These are phyloP conservation scores for Aspergillus hiratsukae DNA, from an alignment of 2,329 filamentous ascomycete genomes.

Conservation along the genomic window DNA sequence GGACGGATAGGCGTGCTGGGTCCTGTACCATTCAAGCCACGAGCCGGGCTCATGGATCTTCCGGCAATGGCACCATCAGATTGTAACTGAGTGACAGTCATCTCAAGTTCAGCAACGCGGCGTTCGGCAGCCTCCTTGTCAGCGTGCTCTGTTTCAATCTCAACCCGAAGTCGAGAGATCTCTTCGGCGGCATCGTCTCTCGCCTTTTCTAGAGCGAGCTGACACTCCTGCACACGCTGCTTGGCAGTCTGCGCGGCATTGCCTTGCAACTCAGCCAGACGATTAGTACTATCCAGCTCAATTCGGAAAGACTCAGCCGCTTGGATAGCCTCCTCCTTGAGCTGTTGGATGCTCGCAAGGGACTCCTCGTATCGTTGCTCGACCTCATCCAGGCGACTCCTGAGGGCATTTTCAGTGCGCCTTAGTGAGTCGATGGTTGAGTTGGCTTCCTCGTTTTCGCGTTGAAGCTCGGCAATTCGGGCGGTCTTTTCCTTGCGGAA, in stretches of 20 bases:
- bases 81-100: constrained; percentile 57
- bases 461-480: constrained; percentile 81
- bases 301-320: constrained; percentile 83
- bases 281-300: constrained; percentile 74
- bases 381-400: constrained; percentile 75
- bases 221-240: constrained; percentile 56
- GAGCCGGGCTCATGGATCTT: constrained; percentile 51
- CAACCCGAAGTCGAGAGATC: constrained; percentile 50
- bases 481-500: constrained; percentile 93
- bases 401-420: constrained; percentile 73
- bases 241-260: constrained; percentile 57
- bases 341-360: constrained; percentile 73
- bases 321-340: constrained; percentile 76
- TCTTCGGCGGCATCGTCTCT: constrained; percentile 61
- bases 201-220: constrained; percentile 52
- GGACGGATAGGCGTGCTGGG: constrained; percentile 48
- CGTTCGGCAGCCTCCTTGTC: constrained; percentile 60
- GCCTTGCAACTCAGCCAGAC: constrained; percentile 70
- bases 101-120: constrained; percentile 62
- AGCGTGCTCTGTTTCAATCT: constrained; percentile 53
- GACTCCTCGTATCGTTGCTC: constrained; percentile 84
- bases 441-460: constrained; percentile 78
- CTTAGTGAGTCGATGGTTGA: constrained; percentile 72
- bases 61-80: constrained; percentile 44
- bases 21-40: constrained; percentile 46